These are phyloP conservation scores for Macrophomina phaseolina DNA, from an alignment of 2,329 filamentous ascomycete species.

Conservation along the genomic window DNA sequence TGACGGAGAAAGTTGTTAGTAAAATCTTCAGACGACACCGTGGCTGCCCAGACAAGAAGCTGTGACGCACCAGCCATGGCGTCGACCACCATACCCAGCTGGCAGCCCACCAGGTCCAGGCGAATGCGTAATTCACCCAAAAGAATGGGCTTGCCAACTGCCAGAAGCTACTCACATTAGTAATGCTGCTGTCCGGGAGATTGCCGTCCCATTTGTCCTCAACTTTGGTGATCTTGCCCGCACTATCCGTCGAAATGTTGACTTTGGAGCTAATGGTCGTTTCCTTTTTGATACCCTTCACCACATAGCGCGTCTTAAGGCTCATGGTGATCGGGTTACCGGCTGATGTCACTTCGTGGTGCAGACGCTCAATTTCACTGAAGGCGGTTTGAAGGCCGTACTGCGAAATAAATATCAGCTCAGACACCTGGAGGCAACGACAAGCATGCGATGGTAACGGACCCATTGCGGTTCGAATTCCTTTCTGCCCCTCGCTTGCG, in stretches of 20 bases:
- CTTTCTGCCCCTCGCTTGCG: slow-evolving; percentile 61
- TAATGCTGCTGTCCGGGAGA: slow-evolving; percentile 56
- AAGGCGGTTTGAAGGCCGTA: slow-evolving; percentile 67
- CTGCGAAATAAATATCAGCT: slow-evolving; percentile 31
- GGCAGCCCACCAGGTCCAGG: slow-evolving; percentile 46
- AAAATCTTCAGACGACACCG: background rate
- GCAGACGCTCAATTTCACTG: slow-evolving; percentile 61
- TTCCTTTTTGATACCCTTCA: slow-evolving; percentile 60
- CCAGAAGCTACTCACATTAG: slow-evolving; percentile 49
- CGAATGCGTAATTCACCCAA: slow-evolving; percentile 47
- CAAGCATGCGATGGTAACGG: background rate
- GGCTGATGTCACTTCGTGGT: slow-evolving; percentile 58
- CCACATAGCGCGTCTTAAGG: slow-evolving; percentile 58
- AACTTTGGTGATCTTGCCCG: slow-evolving; percentile 57
- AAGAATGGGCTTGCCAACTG: slow-evolving; percentile 43
- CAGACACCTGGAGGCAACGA: background rate
- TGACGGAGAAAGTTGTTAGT: slow-evolving; percentile 41
- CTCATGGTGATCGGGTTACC: slow-evolving; percentile 67
- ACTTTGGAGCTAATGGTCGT: slow-evolving; percentile 57
- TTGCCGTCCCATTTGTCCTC: slow-evolving; percentile 63
- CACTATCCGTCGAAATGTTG: slow-evolving; percentile 51
- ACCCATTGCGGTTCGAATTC: slow-evolving; percentile 59
- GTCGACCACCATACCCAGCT: slow-evolving; percentile 48
- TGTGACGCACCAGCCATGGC: slow-evolving; percentile 48
- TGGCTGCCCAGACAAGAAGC: background rate